Base-by-base conservation (phyloP, 495 filamentous ascomycete genomes). In the Penicillium paxilli region DNA sequence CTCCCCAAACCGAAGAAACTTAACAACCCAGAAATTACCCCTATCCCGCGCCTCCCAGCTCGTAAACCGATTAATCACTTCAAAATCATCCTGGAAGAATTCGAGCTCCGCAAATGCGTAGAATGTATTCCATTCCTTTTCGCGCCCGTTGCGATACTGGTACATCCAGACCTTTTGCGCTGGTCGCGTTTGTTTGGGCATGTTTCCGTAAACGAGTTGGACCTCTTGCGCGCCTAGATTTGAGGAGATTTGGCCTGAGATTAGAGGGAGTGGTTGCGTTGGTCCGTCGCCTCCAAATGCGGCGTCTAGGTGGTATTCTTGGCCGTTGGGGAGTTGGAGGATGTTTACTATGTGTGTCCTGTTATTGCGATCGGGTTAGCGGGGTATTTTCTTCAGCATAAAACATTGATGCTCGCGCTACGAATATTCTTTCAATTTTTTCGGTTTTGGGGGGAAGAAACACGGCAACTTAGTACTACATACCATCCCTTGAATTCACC, bases 331-430 rank as follows among this genome's bases (percentile, higher is more conserved):
- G 5, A 92, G 73, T 9, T 72, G 77, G 30, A 91, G 79, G 26
- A 93, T 78, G 64, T 85, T 89, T 26, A 87, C 77, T 67, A 89
- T 87, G 65, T 93, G 89, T 17, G 70, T 75, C 82, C 85, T 86
- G n/a, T n/a, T n/a, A n/a, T n/a, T n/a, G 40, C 40, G 20, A 42
- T 20, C 10, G 23, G 7, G 21, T 53, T 40, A 53, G 42, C 41
- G 30, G 12, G 12, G 9, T 23, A 12, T 0, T 33, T 35, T 9
- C n/a, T n/a, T n/a, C n/a, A n/a, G n/a, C n/a, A n/a, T n/a, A n/a
- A n/a, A n/a, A n/a, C n/a, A n/a, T n/a, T n/a, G n/a, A n/a, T n/a
- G n/a, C n/a, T n/a, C n/a, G n/a, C n/a, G n/a, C n/a, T n/a, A n/a
- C n/a, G n/a, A n/a, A n/a, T n/a, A n/a, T n/a, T n/a, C n/a, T n/a